Base-by-base conservation (phyloP, 495 filamentous ascomycete species). In the Pyronema domesticum region DNA sequence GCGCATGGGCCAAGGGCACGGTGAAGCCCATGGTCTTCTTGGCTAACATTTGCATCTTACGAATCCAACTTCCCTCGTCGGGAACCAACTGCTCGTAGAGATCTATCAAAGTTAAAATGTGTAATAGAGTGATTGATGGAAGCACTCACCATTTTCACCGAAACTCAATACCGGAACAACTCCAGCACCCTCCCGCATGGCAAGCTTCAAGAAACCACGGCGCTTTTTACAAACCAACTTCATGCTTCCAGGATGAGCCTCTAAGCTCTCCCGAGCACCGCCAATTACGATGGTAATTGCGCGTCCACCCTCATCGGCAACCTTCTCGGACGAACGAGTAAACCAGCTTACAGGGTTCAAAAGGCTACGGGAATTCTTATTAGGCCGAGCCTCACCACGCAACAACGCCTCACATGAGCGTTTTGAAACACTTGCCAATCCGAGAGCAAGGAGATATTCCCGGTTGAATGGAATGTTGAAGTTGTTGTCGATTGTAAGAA, bases 261-360 rank as follows among this genome's bases (percentile, higher is more conserved):
- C 83, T 2, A 98, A 78, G 1, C 85, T 89, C 69, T 98, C 91
- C 1, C 84, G 77, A 10, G 91, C 91, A 1, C 91, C 91, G 54
- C 91, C 91, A 39, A 98, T 73, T 30, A 96, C 91, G 53, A 98
- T 95, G 7, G 91, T 95, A 60, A 96, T 93, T 40, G 86, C 91
- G 33, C 88, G 82, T 39, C 91, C 91, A 14, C 58, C 56, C 7
- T 45, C 10, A n/a, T n/a, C n/a, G 10, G 51, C 36, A 0, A 30
- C 43, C 3, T 44, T 37, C 3, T 46, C 19, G 0, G 52, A 37
- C 5, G 11, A 6, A 6, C 7, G 4, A 0, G 51, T 33, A 6
- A 44, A 36, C 55, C 55, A 63, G 1, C 55, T 58, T 40, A 40
- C 53, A 1, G 59, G 57, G 9, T 45, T 49, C 17, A 35, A 46